Evolutionary conservation across 176 grass and related monocot species (phyloP).

Genomic region (Bothriochloa decipiens): DNA sequence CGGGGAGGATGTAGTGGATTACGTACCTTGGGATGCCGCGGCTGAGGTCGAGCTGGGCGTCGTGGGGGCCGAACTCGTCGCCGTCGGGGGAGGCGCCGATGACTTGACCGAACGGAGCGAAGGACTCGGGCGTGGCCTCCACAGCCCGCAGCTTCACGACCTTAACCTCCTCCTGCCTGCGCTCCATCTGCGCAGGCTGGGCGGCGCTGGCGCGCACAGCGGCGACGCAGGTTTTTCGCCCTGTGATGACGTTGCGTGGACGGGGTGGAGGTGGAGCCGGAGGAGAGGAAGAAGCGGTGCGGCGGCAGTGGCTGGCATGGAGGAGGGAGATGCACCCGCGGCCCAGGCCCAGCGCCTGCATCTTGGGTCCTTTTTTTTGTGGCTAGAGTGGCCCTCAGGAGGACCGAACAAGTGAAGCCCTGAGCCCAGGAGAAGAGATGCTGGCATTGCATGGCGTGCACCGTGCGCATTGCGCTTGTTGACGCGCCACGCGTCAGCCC

Average conservation of each 20-base stretch:
- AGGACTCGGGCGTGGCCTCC: conserved; percentile 77
- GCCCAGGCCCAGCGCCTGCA: conserved; percentile 44
- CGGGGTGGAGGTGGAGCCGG: neutral
- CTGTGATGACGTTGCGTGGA: neutral
- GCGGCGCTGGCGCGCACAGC: conserved; percentile 14
- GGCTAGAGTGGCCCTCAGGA: neutral
- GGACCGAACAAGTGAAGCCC: neutral
- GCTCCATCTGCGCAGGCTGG: conserved; percentile 39
- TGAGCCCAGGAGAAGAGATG: too few species aligned
- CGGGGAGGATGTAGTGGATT: neutral
- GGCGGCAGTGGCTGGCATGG: conserved; percentile 22
- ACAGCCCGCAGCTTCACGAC: conserved; percentile 62
- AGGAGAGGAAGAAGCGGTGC: conserved; percentile 12
- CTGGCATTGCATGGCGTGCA: neutral
- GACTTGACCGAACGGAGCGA: conserved; percentile 93
- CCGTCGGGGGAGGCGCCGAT: conserved; percentile 70
- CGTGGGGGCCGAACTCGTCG: conserved; percentile 74
- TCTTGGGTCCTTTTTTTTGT: neutral
- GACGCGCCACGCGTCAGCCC: too few species aligned
- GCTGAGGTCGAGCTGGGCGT: conserved; percentile 96
- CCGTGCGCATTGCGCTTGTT: too few species aligned
- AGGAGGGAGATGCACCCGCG: neutral
- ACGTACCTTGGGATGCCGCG: conserved; percentile 72
- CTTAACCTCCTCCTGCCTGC: conserved; percentile 2
- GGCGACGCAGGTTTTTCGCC: neutral